Evolutionary conservation across 768 basidiomycete genomes (phyloP).

Genomic region (Clitopilus hobsonii): DNA sequence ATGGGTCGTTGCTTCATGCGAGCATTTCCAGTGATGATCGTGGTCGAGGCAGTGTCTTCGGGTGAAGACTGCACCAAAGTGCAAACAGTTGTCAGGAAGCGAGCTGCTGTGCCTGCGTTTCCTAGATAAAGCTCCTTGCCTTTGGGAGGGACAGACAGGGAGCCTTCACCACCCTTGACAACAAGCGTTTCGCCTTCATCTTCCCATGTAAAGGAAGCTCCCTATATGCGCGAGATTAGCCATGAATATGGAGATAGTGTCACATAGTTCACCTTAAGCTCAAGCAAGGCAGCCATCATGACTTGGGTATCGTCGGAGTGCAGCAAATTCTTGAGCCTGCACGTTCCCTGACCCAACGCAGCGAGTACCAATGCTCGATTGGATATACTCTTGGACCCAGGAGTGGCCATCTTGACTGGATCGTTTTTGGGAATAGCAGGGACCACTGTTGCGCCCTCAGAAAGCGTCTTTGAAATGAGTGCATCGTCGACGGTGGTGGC

Average conservation of each 20-base stretch:
- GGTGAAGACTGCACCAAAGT: slow-evolving; percentile 64
- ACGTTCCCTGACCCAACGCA: slow-evolving; percentile 84
- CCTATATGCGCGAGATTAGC: slow-evolving; percentile 36
- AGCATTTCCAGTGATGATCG: slow-evolving; percentile 93
- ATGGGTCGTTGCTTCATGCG: slow-evolving; percentile 99
- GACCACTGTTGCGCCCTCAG: slow-evolving; percentile 74
- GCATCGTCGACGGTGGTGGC: slow-evolving; percentile 83
- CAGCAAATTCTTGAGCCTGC: slow-evolving; percentile 82
- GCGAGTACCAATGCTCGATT: slow-evolving; percentile 93
- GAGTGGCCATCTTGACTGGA: slow-evolving; percentile 77
- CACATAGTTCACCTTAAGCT: slow-evolving; percentile 64
- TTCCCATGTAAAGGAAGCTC: slow-evolving; percentile 91
- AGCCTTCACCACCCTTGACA: slow-evolving; percentile 82
- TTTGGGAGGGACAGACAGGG: slow-evolving; percentile 67
- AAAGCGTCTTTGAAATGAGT: slow-evolving; percentile 76
- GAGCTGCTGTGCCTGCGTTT: slow-evolving; percentile 96
- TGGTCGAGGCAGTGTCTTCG: slow-evolving; percentile 38
- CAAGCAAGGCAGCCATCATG: slow-evolving; percentile 93
- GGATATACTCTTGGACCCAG: slow-evolving; percentile 94
- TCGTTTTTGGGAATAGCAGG: slow-evolving; percentile 58
- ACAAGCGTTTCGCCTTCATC: slow-evolving; percentile 95
- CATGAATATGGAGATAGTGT: not conserved
- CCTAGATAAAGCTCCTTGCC: slow-evolving; percentile 92
- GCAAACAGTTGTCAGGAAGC: slow-evolving; percentile 96
- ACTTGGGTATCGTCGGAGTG: slow-evolving; percentile 99